These are phyloP conservation scores for Mortierella claussenii DNA, from an alignment of 192 early-diverging fungal species.

Conservation along the genomic window DNA sequence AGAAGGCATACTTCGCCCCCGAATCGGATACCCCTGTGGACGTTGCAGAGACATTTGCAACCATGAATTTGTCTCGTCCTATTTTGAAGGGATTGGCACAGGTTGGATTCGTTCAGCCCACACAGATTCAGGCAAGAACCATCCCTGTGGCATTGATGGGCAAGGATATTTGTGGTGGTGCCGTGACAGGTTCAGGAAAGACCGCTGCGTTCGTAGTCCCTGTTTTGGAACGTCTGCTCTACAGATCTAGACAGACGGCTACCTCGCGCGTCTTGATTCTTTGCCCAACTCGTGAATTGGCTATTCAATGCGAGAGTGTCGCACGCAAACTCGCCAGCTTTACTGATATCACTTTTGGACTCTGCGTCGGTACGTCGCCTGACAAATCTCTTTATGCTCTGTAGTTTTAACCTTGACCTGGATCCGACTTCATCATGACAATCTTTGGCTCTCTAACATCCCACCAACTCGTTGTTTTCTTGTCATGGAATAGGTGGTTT, in stretches of 20 bases:
- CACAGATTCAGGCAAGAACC: slow-evolving; percentile 90
- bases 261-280: slow-evolving; percentile 90
- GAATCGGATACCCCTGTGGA: slow-evolving; percentile 53
- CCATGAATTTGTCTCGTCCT: slow-evolving; percentile 94
- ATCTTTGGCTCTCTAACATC: no score
- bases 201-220: slow-evolving; percentile 98
- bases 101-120: slow-evolving; percentile 93
- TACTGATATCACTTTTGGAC: slow-evolving; percentile 86
- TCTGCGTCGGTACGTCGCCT: slow-evolving; percentile 75
- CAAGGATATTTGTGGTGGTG: slow-evolving; percentile 97
- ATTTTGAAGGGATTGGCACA: slow-evolving; percentile 91
- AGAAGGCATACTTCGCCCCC: slow-evolving; percentile 71
- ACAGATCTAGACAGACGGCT: slow-evolving; percentile 82
- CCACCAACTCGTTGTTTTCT: no score
- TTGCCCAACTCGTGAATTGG: slow-evolving; percentile 97
- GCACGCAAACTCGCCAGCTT: slow-evolving; percentile 86
- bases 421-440: no score
- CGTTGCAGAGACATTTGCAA: slow-evolving; percentile 83
- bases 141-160: slow-evolving; percentile 96
- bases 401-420: background rate
- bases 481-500: slow-evolving; percentile 86
- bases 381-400: background rate
- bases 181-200: slow-evolving; percentile 98
- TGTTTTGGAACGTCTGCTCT: slow-evolving; percentile 93
- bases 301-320: slow-evolving; percentile 95